Evolutionary conservation across 2,329 filamentous ascomycete species (phyloP).

Genomic region (Plectosphaerella plurivora): DNA sequence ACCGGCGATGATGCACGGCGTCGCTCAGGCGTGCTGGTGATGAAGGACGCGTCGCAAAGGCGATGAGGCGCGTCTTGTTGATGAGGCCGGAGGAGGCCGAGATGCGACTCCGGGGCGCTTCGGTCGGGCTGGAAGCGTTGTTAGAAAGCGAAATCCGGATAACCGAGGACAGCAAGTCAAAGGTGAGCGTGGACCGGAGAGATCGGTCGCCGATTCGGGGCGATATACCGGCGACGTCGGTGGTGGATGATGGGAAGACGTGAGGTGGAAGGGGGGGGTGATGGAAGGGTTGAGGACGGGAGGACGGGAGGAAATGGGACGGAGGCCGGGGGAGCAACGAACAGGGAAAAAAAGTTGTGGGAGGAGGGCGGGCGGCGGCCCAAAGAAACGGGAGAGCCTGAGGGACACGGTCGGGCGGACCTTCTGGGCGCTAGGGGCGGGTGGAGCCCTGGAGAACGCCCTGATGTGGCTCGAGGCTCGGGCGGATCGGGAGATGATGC

Average conservation of each 20-base stretch:
- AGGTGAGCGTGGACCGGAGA: neutral
- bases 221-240: neutral
- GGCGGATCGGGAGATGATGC: constrained; percentile 13
- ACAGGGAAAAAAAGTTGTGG: constrained; percentile 12
- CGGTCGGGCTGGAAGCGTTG: neutral
- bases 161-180: neutral
- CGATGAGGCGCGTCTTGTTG: neutral
- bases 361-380: constrained; percentile 10
- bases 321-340: constrained; percentile 7
- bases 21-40: neutral
- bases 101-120: constrained; percentile 1
- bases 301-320: constrained; percentile 5
- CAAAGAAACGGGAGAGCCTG: constrained; percentile 7
- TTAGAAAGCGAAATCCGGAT: too few relatives aligned
- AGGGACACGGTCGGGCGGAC: constrained; percentile 8
- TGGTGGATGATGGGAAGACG: neutral
- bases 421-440: constrained; percentile 4
- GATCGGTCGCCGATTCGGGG: neutral
- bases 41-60: neutral
- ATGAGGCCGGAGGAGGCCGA: neutral
- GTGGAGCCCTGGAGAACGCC: neutral
- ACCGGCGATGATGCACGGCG: neutral
- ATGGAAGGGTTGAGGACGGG: constrained; percentile 1
- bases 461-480: constrained; percentile 5
- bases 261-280: neutral